A percentile compares a stretch with the other conserved stretches of the same genome.
phyloP scores from a whole-genome alignment of 129 eudicot genomes.

The Arctium minus region DNA sequence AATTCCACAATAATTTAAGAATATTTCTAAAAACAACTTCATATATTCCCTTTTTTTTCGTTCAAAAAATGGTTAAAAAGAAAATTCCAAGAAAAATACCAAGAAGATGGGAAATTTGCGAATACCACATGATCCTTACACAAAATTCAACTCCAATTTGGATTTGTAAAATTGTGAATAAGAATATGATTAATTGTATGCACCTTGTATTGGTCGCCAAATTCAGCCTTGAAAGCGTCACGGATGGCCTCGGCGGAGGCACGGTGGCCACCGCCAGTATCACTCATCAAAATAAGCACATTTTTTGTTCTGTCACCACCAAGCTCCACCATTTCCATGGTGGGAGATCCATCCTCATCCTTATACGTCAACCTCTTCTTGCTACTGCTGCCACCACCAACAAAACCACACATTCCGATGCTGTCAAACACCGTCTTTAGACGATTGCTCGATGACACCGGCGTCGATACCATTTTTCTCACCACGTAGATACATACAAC shows the following conservation, averaged over 20 bases:
- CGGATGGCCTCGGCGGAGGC: slow-evolving; percentile 97
- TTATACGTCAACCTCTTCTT: slow-evolving; percentile 40
- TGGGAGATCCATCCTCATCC: slow-evolving; percentile 31
- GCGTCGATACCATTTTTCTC: slow-evolving; percentile 37
- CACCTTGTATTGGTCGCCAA: slow-evolving; percentile 85
- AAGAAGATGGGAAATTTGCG: background rate
- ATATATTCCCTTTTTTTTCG: background rate
- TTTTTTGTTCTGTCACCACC: slow-evolving; percentile 84
- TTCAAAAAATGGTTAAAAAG: background rate
- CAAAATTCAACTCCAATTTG: too few relatives aligned
- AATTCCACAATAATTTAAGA: background rate
- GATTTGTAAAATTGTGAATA: background rate
- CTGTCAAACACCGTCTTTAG: slow-evolving; percentile 61
- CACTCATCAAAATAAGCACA: slow-evolving; percentile 93
- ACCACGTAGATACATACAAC: slow-evolving; percentile 21
- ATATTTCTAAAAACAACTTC: background rate
- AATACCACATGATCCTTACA: too few relatives aligned
- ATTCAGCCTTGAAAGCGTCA: slow-evolving; percentile 82
- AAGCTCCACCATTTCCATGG: slow-evolving; percentile 87
- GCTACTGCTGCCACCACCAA: background rate
- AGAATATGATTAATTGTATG: background rate
- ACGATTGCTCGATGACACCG: slow-evolving; percentile 45
- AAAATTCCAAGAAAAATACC: background rate
- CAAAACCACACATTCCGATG: slow-evolving; percentile 67
- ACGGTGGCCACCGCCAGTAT: slow-evolving; percentile 96